Percentiles rank a stretch among this genome's conserved stretches.
These are phyloP conservation scores for Hordeum vulgare DNA, from an alignment of 176 grass and related monocot genomes.

Conservation along the genomic window DNA sequence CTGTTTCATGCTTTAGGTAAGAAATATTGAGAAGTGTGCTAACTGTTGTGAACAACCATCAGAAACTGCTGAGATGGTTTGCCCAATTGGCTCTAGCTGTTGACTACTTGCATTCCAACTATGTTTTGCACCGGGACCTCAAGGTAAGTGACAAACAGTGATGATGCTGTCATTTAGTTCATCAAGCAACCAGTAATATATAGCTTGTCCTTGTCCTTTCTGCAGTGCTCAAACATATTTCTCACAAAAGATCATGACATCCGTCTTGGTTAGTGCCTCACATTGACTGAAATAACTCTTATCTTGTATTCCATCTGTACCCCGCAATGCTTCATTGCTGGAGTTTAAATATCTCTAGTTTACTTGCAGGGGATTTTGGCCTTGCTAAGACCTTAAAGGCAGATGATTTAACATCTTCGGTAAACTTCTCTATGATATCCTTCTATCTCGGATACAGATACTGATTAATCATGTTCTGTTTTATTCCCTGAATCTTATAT, in stretches of 20 bases:
- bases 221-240: constrained; percentile 99
- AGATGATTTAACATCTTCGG: constrained; percentile 95
- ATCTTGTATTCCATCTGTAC: background rate
- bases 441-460: background rate
- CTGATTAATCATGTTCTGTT: background rate
- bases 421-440: constrained; percentile 24
- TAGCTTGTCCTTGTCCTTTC: background rate
- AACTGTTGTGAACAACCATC: constrained; percentile 28
- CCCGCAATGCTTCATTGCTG: background rate
- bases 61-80: constrained; percentile 99
- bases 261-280: constrained; percentile 76
- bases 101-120: constrained; percentile 96
- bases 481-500: constrained; percentile 14
- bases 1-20: background rate
- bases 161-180: background rate
- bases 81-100: constrained; percentile 84
- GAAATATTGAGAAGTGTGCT: constrained; percentile 2
- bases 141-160: constrained; percentile 45
- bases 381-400: constrained; percentile 96
- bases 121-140: constrained; percentile 94
- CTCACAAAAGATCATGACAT: constrained; percentile 97
- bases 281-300: constrained; percentile 18
- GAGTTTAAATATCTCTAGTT: constrained; percentile 37
- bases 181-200: background rate
- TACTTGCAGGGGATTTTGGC: constrained; percentile 86